These are phyloP conservation scores for Alopecurus myosuroides DNA, from an alignment of 176 grass and related monocot genomes.

Conservation along the genomic window DNA sequence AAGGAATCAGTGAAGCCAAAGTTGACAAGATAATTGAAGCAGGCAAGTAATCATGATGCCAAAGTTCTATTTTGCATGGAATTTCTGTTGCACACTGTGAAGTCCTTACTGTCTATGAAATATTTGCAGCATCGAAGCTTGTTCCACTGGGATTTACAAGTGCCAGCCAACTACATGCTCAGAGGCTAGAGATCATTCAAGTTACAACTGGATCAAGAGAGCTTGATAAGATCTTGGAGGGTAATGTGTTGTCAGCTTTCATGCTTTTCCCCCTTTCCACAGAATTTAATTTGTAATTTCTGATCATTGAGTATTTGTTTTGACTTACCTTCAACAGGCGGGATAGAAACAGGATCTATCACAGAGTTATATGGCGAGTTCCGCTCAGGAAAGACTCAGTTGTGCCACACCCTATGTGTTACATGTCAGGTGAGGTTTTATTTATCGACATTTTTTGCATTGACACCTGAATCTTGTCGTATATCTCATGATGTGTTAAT, in stretches of 20 bases:
- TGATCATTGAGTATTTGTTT: slow-evolving; percentile 18
- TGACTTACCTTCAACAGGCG: slow-evolving; percentile 46
- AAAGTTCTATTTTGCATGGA: not conserved
- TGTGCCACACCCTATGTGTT: slow-evolving; percentile 93
- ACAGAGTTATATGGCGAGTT: slow-evolving; percentile 98
- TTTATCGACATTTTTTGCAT: not conserved
- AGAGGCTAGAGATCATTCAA: slow-evolving; percentile 95
- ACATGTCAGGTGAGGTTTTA: slow-evolving; percentile 74
- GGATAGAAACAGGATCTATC: slow-evolving; percentile 95
- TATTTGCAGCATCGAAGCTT: slow-evolving; percentile 71
- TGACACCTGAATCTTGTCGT: not conserved
- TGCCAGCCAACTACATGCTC: slow-evolving; percentile 93
- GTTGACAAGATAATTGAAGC: slow-evolving; percentile 98
- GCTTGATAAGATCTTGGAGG: slow-evolving; percentile 96
- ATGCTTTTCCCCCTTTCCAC: not conserved
- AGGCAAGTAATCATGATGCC: slow-evolving; percentile 32
- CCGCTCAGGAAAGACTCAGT: slow-evolving; percentile 80
- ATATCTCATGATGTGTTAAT: not conserved
- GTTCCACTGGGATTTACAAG: slow-evolving; percentile 95
- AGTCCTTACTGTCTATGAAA: not conserved
- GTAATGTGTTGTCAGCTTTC: slow-evolving; percentile 38
- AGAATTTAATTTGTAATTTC: not conserved
- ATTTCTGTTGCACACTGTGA: not conserved
- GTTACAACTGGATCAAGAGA: slow-evolving; percentile 92
- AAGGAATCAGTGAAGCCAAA: slow-evolving; percentile 98